Base-by-base conservation (phyloP, 2,329 filamentous ascomycete genomes). In the Penicillium verrucosum region DNA sequence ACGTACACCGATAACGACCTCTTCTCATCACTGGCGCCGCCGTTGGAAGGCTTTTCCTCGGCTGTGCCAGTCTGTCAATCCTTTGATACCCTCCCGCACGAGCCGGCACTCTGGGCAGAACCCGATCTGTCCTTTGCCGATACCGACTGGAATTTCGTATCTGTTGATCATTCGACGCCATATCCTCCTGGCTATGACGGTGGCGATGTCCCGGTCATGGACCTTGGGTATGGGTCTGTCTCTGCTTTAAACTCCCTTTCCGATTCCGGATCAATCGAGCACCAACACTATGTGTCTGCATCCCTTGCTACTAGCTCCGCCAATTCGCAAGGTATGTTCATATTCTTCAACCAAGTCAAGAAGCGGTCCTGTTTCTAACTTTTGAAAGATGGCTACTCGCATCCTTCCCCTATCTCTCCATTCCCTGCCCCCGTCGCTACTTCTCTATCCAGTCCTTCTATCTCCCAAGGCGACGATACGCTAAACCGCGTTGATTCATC, bases 41-140 rank as follows among this genome's bases (percentile, higher is more conserved):
- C 59, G 48, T 51, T 56, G 54, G 60, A 51, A 46, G 57, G 30
- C 32, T 46, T 63, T 48, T 56, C 62, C 23, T 48, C 63, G 56
- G 32, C 57, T n/a, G 56, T 56, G 40, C 46, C 64, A 47, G 55
- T 53, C 32, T 56, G 32, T 51, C 61, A 59, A 56, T 58, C 60
- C 50, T 60, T 60, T 43, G 59, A 65, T 58, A 55, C 56, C 46
- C 52, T 62, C 52, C 21, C 56, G 3, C 61, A 56, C 54, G 54
- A 58, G 51, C 54, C 64, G 52, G 57, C 64, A 56, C 60, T 61
- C 45, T 66, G 64, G 64, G 37, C 64, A 59, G 57, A 60, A 42
- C 49, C 60, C 21, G 52, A 60, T 57, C 42, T 65, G 59, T 63
- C 60, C 40, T 57, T 65, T 51, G 40, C 54, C 18, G 54, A 61